Evolutionary conservation across 345 rosid genomes (phyloP).

Genomic region (Rhizophora mangle): DNA sequence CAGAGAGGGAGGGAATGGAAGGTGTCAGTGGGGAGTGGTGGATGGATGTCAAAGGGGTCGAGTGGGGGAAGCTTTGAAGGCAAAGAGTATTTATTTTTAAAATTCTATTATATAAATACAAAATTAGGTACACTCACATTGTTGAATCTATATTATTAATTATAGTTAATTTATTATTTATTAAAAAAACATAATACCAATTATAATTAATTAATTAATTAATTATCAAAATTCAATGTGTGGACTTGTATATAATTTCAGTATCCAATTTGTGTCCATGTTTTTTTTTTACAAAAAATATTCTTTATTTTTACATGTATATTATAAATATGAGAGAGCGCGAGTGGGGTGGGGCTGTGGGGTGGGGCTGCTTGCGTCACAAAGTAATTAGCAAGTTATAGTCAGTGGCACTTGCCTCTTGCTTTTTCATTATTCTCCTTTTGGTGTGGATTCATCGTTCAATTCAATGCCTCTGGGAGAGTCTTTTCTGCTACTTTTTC

Average conservation of each 20-base stretch:
- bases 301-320: too few species aligned
- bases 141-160: too few species aligned
- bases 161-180: too few species aligned
- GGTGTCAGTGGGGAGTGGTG: too few species aligned
- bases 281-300: too few species aligned
- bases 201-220: too few species aligned
- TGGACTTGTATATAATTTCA: too few species aligned
- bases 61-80: neutral
- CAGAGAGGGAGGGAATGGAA: neutral
- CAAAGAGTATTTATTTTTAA: neutral
- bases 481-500: neutral
- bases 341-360: conserved; percentile 10
- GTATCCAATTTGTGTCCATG: too few species aligned
- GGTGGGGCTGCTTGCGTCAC: conserved; percentile 65
- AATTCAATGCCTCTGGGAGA: conserved; percentile 7
- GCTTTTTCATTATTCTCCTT: neutral
- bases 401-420: neutral
- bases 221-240: too few species aligned
- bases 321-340: too few species aligned
- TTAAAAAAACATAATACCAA: too few species aligned
- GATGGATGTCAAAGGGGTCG: neutral
- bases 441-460: neutral
- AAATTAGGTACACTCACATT: too few species aligned
- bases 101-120: neutral
- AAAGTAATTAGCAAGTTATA: conserved; percentile 27